These are phyloP conservation scores for Triangularia setosa DNA, from an alignment of 2,329 filamentous ascomycete species.

Conservation along the genomic window DNA sequence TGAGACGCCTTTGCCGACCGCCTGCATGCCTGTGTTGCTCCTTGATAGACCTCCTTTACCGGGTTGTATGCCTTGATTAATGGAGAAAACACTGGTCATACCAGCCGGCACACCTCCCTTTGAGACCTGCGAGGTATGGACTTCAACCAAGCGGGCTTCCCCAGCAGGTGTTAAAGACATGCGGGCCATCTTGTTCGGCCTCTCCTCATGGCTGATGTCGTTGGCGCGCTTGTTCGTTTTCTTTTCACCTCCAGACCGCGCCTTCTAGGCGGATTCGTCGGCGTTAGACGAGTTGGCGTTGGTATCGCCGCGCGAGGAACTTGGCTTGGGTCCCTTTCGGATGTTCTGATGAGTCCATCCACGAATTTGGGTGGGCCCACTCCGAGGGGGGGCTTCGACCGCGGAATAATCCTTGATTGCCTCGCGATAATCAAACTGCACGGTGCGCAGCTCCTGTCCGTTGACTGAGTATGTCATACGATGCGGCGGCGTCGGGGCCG, in stretches of 20 bases:
- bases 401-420: constrained; percentile 57
- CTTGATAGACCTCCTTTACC: background rate
- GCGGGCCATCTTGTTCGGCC: background rate
- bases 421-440: constrained; percentile 51
- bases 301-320: constrained; percentile 5
- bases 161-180: background rate
- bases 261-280: constrained; percentile 10
- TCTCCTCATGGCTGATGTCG: background rate
- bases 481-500: constrained; percentile 52
- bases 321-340: constrained; percentile 29
- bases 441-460: constrained; percentile 52
- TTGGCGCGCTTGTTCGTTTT: background rate
- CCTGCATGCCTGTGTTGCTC: background rate
- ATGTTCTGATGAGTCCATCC: constrained; percentile 52
- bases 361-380: constrained; percentile 53
- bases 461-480: constrained; percentile 43
- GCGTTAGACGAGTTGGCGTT: background rate
- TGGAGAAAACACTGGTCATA: background rate
- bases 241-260: background rate
- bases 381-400: constrained; percentile 51
- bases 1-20: background rate
- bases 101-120: background rate
- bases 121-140: background rate
- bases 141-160: background rate
- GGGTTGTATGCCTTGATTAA: background rate